Evolutionary conservation across 805 yeast species (phyloP), one percentile per base, ranked within the genome.

Genomic region (Deakozyma indianensis): DNA sequence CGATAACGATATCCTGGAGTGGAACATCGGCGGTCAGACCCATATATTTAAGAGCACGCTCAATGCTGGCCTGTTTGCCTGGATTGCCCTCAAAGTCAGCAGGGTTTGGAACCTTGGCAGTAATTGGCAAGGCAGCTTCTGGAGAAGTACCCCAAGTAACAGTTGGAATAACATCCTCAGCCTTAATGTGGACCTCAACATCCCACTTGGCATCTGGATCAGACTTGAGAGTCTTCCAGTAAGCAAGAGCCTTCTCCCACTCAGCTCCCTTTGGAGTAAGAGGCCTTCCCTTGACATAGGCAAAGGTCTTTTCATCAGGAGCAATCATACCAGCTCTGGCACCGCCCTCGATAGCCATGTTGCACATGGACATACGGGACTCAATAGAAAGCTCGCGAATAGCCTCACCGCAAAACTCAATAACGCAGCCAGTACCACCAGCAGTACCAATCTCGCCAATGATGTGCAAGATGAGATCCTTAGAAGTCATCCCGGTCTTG

Each of bases 111-210:
- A 87, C 95, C 18, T 67, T 58, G 29, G 84, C 95, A 15, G 94
- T 81, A 57, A 92, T 88, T 49, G 98, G 96, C 52, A 92, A 71
- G 42, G 97, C 97, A 62, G 92, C 98, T 68, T 92, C 97, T 25
- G 98, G 98, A 57, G 97, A 90, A 55, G 92, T 92, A 71, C 98
- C 98, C 98, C 98, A 92, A 22, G 98, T 92, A 50, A 92, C 86
- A 22, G 98, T 92, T 54, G 98, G 98, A 44, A 83, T 77, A 49
- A 92, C 80, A 56, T 90, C 97, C 22, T 72, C 66, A 45, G 94
- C 95, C 53, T 80, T 70, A 62, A 92, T 83, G 41, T 71, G 68
- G 55, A 92, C 80, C 55, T 85, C 95, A 54, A 75, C 67, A 60
- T 92, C 98, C 54, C 88, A 92, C 49, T 73, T 67, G 23, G 98